Conservation (phyloP, 202 grass and related monocot genomes). For the Eragrostis tef region DNA sequence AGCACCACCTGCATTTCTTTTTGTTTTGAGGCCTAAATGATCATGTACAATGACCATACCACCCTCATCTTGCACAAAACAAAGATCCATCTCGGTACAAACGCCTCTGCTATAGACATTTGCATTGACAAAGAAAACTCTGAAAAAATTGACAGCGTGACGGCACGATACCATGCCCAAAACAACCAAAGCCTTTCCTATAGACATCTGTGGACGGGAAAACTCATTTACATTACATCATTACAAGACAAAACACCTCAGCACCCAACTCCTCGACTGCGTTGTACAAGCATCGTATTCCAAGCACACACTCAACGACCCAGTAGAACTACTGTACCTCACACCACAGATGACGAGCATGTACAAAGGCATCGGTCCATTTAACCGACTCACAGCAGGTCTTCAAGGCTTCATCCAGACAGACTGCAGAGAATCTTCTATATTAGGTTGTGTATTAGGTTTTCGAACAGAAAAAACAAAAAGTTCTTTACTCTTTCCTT, state of each 20-base stretch:
- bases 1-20: no score
- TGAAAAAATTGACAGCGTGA: background rate
- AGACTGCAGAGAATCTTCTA: background rate
- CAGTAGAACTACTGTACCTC: background rate
- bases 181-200: conserved; percentile 47
- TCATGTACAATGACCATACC: no score
- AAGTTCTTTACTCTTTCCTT: no score
- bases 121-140: background rate
- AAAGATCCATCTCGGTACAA: background rate
- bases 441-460: no score
- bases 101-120: conserved; percentile 5
- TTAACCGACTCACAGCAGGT: background rate
- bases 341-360: background rate
- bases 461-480: no score
- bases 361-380: background rate
- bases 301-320: conserved; percentile 9
- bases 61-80: no score
- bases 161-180: conserved; percentile 2
- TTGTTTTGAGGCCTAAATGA: no score
- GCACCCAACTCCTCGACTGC: conserved; percentile 3
- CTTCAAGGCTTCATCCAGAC: background rate
- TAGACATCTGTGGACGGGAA: conserved; percentile 31
- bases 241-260: conserved; percentile 20
- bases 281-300: conserved; percentile 52
- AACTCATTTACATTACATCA: background rate